phyloP scores from a whole-genome alignment of 257 asterid species.

The Osmanthus fragrans region DNA sequence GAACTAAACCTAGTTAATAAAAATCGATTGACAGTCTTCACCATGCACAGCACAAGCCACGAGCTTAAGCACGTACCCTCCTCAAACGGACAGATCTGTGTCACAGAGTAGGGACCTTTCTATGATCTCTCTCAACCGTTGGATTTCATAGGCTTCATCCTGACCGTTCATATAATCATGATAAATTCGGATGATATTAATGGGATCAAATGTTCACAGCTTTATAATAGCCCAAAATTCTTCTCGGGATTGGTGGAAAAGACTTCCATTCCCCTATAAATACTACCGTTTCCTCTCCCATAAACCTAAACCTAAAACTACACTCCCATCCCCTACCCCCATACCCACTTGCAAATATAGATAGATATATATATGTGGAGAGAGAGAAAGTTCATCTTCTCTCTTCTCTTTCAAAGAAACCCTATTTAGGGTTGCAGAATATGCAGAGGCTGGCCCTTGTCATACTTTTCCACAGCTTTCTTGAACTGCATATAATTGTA shows the following conservation, averaged over 20 bases:
- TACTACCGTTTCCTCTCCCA: conserved; percentile 37
- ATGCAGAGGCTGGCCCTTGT: conserved; percentile 30
- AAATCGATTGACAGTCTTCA: no score
- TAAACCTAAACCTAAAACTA: conserved; percentile 19
- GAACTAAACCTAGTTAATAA: no score
- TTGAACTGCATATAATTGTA: conserved; percentile 71
- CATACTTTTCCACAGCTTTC: conserved; percentile 96
- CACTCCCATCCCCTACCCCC: background rate
- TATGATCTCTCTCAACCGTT: conserved; percentile 34
- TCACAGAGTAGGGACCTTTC: conserved; percentile 26
- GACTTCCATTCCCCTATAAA: conserved; percentile 63
- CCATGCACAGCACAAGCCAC: background rate
- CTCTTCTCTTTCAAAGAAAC: conserved; percentile 25
- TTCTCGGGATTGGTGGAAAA: conserved; percentile 94
- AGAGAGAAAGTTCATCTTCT: background rate
- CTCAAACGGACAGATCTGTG: conserved; percentile 42
- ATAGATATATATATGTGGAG: background rate
- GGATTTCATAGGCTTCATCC: conserved; percentile 35
- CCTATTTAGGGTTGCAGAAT: conserved; percentile 51
- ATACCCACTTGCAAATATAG: background rate
- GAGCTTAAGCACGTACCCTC: conserved; percentile 5
- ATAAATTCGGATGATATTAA: background rate
- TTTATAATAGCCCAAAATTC: conserved; percentile 73
- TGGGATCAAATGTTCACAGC: conserved; percentile 35
- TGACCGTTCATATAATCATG: conserved; percentile 20